Evolutionary conservation across 2,329 filamentous ascomycete genomes (phyloP), one percentile per base, ranked within the genome.

Genomic region (Fusarium continuum): DNA sequence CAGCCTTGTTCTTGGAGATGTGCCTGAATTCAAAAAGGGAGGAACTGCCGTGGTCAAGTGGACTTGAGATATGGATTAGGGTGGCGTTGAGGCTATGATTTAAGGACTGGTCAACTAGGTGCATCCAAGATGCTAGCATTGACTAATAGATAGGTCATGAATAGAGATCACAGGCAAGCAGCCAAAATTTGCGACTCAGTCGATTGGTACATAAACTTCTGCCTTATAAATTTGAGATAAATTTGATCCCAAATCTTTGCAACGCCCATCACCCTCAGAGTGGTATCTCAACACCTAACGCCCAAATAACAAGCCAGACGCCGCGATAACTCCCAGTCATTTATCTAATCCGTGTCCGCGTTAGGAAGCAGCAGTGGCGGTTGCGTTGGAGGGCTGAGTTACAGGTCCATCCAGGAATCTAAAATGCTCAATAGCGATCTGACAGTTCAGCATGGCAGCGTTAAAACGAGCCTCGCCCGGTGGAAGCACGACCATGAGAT

Each of bases 391-490:
- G 29, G 68, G 57, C 34, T 65, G 56, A 2, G 68, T 61, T 10
- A 67, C 75, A 26, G 72, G 78, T 10, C 84, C 85, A 66, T 90
- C 87, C 6, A 90, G 74, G 67, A 86, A 87, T 71, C 85, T 87
- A 74, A 98, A 97, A 65, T 91, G 90, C 68, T 91, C 88, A 39
- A 92, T 85, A 1, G 93, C 93, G 55, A 96, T 89, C 76, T 92
- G 89, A 65, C 94, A 95, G 74, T 97, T 97, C 65, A 97, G 83
- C 75, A 95, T 88, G 11, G 93, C 93, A 48, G 91, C 88, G 70
- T 98, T 97, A 80, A 96, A 96, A 6, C 91, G 86, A 17, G 92
- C 91, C 76, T 98, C 94, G 20, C 93, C 93, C 0, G 94, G 93
- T 0, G 95, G 93, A 65, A 97, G 86, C 29, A 96, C 89, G 8